These are phyloP conservation scores for Ceratocystis eucalypticola DNA, from an alignment of 2,329 filamentous ascomycete species.

Conservation along the genomic window DNA sequence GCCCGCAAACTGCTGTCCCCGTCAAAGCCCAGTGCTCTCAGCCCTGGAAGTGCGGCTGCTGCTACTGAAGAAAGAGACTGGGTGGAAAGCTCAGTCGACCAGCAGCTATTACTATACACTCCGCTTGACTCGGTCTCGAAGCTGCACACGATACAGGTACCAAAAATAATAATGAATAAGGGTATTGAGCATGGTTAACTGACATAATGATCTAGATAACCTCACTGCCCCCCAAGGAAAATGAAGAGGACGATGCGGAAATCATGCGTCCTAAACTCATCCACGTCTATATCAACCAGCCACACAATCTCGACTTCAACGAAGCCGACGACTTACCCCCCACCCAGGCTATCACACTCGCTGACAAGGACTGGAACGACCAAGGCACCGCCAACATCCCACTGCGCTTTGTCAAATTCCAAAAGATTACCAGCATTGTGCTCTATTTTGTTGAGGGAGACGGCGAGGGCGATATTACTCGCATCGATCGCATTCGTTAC, in stretches of 20 bases:
- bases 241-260: conserved; percentile 57
- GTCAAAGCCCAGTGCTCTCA: conserved; percentile 50
- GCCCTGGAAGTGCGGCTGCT: conserved; percentile 39
- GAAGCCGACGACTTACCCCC: conserved; percentile 78
- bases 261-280: conserved; percentile 72
- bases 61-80: conserved; percentile 49
- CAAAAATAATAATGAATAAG: conserved; percentile 16
- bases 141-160: conserved; percentile 64
- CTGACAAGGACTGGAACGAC: conserved; percentile 65
- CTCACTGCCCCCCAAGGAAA: conserved; percentile 49
- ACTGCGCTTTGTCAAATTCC: conserved; percentile 92
- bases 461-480: conserved; percentile 65
- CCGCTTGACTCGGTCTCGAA: conserved; percentile 83
- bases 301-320: conserved; percentile 85
- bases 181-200: conserved; percentile 19
- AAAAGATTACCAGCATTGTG: conserved; percentile 76
- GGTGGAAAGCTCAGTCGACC: conserved; percentile 92
- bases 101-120: conserved; percentile 85
- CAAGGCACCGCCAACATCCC: conserved; percentile 59
- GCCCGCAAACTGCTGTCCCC: conserved; percentile 62
- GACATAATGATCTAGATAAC: conserved; percentile 53
- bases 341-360: conserved; percentile 66
- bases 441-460: conserved; percentile 82
- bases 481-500: conserved; percentile 64
- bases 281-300: conserved; percentile 74